Evolutionary conservation across 495 filamentous ascomycete genomes (phyloP).

Genomic region (Podospora comata): DNA sequence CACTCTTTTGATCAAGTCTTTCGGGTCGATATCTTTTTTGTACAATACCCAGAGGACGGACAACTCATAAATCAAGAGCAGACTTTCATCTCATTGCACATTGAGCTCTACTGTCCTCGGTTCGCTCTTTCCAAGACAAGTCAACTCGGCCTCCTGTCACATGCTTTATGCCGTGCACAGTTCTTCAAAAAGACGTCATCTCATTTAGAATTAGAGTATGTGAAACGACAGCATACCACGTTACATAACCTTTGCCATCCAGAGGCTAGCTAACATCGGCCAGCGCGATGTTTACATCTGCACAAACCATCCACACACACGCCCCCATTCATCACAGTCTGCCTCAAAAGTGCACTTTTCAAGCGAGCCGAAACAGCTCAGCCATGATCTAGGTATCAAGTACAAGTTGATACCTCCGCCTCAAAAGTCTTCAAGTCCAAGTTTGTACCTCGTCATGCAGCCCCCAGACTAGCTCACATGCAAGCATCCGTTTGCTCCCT

Average conservation of each 20-base stretch:
- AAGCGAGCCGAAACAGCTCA: not conserved
- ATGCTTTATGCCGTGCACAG: not conserved
- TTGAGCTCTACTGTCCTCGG: not conserved
- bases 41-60: not conserved
- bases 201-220: not conserved
- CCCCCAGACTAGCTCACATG: not conserved
- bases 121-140: not conserved
- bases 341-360: not conserved
- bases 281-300: not conserved
- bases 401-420: not conserved
- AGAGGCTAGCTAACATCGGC: not conserved
- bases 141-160: not conserved
- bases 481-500: constrained; percentile 12
- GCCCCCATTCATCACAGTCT: not conserved
- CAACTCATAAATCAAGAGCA: no score
- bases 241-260: not conserved
- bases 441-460: not conserved
- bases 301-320: not conserved
- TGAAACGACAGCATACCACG: not conserved
- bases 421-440: not conserved
- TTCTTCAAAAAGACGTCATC: not conserved
- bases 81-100: not conserved
- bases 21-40: not conserved
- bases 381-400: not conserved
- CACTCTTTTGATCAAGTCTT: not conserved